A percentile compares a stretch with the other conserved stretches of the same genome.
phyloP scores from a whole-genome alignment of 108 stramenopile genomes.

The Aureococcus anophagefferens region DNA sequence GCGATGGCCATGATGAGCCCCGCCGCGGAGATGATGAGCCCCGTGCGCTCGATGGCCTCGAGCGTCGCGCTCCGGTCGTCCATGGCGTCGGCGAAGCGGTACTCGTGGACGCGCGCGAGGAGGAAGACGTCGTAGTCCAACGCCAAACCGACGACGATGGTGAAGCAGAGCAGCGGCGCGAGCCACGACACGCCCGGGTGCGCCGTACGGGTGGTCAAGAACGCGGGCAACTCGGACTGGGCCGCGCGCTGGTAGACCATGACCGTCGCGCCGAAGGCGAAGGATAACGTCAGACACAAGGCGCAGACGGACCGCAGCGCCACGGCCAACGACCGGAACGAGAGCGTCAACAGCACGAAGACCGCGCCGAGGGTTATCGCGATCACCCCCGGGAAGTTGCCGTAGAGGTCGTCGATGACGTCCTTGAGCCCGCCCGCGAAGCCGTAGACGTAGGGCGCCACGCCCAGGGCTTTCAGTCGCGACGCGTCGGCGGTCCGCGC shows the following conservation, averaged over 20 bases:
- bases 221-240: slow-evolving; percentile 6
- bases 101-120: slow-evolving; percentile 33
- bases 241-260: slow-evolving; percentile 37
- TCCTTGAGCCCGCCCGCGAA: neutral
- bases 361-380: slow-evolving; percentile 25
- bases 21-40: slow-evolving; percentile 28
- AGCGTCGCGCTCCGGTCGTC: slow-evolving; percentile 27
- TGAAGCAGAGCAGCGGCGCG: slow-evolving; percentile 39
- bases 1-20: slow-evolving; percentile 44
- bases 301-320: slow-evolving; percentile 28
- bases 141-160: slow-evolving; percentile 40
- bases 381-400: slow-evolving; percentile 21
- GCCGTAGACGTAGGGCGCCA: neutral
- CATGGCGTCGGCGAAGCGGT: slow-evolving; percentile 20
- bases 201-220: slow-evolving; percentile 1
- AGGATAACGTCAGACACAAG: slow-evolving; percentile 27
- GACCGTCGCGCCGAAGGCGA: slow-evolving; percentile 35
- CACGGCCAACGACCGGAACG: slow-evolving; percentile 26
- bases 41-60: slow-evolving; percentile 28
- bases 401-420: slow-evolving; percentile 15
- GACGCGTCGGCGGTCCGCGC: too few relatives aligned
- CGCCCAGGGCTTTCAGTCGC: neutral
- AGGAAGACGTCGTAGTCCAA: slow-evolving; percentile 46
- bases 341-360: slow-evolving; percentile 37
- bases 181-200: slow-evolving; percentile 30